Evolutionary conservation across 2,329 filamentous ascomycete genomes (phyloP).

Genomic region (Chaetomiaceae sp.): DNA sequence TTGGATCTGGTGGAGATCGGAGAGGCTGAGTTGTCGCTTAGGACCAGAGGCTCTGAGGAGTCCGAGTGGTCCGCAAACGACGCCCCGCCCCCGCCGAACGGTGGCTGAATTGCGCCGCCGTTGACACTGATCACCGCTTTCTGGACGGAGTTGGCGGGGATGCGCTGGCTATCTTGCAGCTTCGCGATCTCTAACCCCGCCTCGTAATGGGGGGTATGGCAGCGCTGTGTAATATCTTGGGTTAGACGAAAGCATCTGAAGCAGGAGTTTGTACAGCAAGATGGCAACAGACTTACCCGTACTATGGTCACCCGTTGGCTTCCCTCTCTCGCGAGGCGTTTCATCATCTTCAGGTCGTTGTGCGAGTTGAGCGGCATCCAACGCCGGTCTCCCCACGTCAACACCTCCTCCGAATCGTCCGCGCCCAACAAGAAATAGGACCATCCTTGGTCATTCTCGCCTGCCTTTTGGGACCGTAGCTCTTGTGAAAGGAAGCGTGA

Average conservation of each 20-base stretch:
- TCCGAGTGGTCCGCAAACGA: background rate
- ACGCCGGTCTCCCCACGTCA: background rate
- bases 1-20: no score
- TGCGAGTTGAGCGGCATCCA: background rate
- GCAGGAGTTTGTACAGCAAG: no score
- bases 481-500: background rate
- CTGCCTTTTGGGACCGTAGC: background rate
- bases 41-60: no score
- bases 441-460: constrained; percentile 1
- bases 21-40: no score
- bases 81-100: constrained; percentile 2
- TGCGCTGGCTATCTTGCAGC: constrained; percentile 2
- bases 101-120: background rate
- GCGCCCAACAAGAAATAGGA: constrained; percentile 3
- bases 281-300: constrained; percentile 1
- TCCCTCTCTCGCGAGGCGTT: background rate
- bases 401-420: background rate
- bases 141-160: background rate
- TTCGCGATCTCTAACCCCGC: background rate
- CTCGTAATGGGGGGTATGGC: background rate
- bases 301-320: background rate
- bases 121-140: background rate
- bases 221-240: background rate
- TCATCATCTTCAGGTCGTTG: constrained; percentile 8
- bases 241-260: background rate